Conservation (phyloP, 2,329 filamentous ascomycete species). For the Nemania serpens region DNA sequence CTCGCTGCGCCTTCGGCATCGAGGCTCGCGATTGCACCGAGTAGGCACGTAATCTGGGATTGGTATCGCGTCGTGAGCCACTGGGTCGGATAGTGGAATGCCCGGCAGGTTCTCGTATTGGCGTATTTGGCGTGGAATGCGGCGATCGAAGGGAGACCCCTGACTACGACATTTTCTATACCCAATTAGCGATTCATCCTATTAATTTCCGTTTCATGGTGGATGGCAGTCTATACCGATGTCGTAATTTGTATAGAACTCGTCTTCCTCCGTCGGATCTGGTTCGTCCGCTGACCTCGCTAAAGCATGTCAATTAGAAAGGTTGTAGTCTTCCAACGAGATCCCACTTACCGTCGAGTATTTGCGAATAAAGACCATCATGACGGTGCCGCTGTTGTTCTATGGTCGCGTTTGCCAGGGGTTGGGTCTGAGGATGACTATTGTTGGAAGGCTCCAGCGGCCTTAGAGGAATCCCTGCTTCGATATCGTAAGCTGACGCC, state of each 20-base stretch:
- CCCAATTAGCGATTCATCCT: not conserved
- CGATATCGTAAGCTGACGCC: conserved; percentile 5
- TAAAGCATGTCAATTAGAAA: not conserved
- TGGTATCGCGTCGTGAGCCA: not conserved
- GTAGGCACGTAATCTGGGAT: conserved; percentile 8
- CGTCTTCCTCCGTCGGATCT: not conserved
- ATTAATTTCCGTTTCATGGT: not conserved
- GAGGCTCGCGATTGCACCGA: conserved; percentile 4
- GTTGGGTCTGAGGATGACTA: not conserved
- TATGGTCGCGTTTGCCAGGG: not conserved
- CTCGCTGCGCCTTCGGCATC: conserved; percentile 1
- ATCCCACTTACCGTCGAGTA: not conserved
- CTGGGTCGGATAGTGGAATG: conserved; percentile 3
- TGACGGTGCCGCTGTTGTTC: not conserved
- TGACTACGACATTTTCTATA: not conserved
- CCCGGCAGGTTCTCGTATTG: conserved; percentile 8
- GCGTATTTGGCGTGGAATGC: conserved; percentile 11
- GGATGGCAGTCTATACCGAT: conserved; percentile 1
- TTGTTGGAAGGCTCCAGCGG: not conserved
- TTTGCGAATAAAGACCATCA: conserved; percentile 13
- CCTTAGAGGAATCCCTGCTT: not conserved
- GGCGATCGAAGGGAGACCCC: conserved; percentile 9
- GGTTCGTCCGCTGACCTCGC: conserved; percentile 4
- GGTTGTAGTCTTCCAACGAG: not conserved
- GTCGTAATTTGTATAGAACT: conserved; percentile 9